Conservation (phyloP, 176 grass and related monocot species). For the barley (Hordeum vulgare) region DNA sequence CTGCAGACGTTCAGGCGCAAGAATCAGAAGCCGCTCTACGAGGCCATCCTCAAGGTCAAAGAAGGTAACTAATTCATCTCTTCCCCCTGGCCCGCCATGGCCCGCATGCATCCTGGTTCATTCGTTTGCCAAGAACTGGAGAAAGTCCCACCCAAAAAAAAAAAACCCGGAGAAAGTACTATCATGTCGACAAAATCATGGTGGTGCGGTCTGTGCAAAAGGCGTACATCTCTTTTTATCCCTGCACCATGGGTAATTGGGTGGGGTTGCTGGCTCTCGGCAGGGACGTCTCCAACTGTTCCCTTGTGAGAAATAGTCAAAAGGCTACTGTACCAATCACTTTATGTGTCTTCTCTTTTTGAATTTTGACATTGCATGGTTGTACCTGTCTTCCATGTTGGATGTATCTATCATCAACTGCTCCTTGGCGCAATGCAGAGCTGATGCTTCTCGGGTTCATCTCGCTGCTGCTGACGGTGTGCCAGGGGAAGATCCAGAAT, state of each 20-base stretch:
- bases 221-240: background rate
- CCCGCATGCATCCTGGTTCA: background rate
- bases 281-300: background rate
- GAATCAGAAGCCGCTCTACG: slow-evolving; percentile 77
- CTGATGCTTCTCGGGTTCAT: slow-evolving; percentile 96
- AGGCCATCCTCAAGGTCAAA: slow-evolving; percentile 92
- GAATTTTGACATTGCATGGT: background rate
- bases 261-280: background rate
- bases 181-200: background rate
- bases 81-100: background rate
- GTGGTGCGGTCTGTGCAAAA: background rate
- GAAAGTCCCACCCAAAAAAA: no score
- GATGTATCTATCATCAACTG: background rate
- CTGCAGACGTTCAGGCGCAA: slow-evolving; percentile 57
- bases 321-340: background rate
- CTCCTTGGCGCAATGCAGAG: slow-evolving; percentile 46
- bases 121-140: background rate
- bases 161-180: no score
- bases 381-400: background rate
- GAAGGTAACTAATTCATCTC: slow-evolving; percentile 42
- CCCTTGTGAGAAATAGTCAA: background rate
- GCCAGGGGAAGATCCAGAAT: slow-evolving; percentile 58
- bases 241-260: background rate
- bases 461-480: slow-evolving; percentile 84
- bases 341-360: background rate